phyloP scores from a whole-genome alignment of 768 basidiomycete genomes.

The Pleurotus pulmonarius region DNA sequence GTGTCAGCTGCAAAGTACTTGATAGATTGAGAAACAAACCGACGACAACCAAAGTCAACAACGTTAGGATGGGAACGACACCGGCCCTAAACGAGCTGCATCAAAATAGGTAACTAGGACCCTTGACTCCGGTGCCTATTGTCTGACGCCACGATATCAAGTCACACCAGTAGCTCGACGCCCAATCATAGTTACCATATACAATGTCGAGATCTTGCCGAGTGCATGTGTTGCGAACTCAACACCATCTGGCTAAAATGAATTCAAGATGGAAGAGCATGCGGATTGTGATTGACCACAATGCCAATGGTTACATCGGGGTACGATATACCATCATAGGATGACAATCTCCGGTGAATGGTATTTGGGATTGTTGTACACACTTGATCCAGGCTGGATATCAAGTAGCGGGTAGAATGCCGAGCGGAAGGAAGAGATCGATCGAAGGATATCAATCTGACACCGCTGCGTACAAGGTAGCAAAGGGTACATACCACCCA shows the following conservation, averaged over 20 bases:
- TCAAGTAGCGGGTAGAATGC: slow-evolving; percentile 15
- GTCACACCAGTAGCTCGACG: not conserved
- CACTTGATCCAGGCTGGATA: slow-evolving; percentile 75
- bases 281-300: not conserved
- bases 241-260: not conserved
- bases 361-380: slow-evolving; percentile 80
- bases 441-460: slow-evolving; percentile 16
- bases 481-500: slow-evolving; percentile 77
- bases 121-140: not conserved
- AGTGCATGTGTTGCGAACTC: not conserved
- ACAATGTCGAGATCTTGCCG: not conserved
- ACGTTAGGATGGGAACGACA: not conserved
- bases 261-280: not conserved
- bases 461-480: slow-evolving; percentile 3
- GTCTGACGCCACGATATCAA: not conserved
- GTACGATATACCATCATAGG: slow-evolving; percentile 17
- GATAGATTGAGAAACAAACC: not conserved
- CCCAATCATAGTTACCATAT: not conserved
- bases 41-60: not conserved
- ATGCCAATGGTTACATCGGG: not conserved
- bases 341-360: slow-evolving; percentile 38
- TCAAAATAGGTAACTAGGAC: not conserved
- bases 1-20: not conserved
- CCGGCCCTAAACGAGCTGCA: not conserved
- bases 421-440: slow-evolving; percentile 17